A percentile compares a stretch with the other conserved stretches of the same genome.
phyloP scores from a whole-genome alignment of 2,329 filamentous ascomycete species.

The Penicillium polonicum region DNA sequence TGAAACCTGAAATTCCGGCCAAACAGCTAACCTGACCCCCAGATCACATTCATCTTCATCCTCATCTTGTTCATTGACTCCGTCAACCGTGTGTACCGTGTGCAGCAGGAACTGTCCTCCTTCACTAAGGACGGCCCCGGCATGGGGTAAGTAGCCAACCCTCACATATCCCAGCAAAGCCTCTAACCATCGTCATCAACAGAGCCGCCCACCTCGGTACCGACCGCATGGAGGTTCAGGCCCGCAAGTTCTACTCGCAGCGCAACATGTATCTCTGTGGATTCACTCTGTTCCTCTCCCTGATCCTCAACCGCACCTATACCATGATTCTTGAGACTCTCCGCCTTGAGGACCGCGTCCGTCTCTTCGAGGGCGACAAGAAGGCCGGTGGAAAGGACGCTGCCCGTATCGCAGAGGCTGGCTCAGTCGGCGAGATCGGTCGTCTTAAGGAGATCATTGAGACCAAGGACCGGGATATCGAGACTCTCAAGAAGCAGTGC shows the following conservation, averaged over 20 bases:
- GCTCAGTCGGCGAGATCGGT: constrained; percentile 69
- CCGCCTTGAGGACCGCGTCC: constrained; percentile 87
- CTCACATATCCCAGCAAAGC: constrained; percentile 10
- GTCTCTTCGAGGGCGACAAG: constrained; percentile 70
- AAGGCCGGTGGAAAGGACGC: constrained; percentile 63
- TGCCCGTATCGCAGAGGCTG: constrained; percentile 69
- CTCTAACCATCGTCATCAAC: constrained; percentile 24
- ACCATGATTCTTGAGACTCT: constrained; percentile 93
- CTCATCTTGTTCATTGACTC: constrained; percentile 97
- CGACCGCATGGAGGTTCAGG: constrained; percentile 97
- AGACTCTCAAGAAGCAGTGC: constrained; percentile 88
- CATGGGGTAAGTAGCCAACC: constrained; percentile 48
- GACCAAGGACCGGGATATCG: constrained; percentile 78
- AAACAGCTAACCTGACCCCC: not conserved
- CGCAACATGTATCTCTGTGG: constrained; percentile 99
- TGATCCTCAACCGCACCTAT: constrained; percentile 98
- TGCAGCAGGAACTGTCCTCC: constrained; percentile 80
- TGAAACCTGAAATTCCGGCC: not conserved
- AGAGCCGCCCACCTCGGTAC: constrained; percentile 76
- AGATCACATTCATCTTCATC: constrained; percentile 99
- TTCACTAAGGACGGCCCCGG: constrained; percentile 62
- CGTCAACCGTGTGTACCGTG: constrained; percentile 92
- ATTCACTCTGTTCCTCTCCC: constrained; percentile 96
- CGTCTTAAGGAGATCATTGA: constrained; percentile 70
- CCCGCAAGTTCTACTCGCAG: constrained; percentile 99